A percentile compares a stretch with the other conserved stretches of the same genome.
Conservation (phyloP, 2,329 filamentous ascomycete species). For the Cladobotryum protrusum region DNA sequence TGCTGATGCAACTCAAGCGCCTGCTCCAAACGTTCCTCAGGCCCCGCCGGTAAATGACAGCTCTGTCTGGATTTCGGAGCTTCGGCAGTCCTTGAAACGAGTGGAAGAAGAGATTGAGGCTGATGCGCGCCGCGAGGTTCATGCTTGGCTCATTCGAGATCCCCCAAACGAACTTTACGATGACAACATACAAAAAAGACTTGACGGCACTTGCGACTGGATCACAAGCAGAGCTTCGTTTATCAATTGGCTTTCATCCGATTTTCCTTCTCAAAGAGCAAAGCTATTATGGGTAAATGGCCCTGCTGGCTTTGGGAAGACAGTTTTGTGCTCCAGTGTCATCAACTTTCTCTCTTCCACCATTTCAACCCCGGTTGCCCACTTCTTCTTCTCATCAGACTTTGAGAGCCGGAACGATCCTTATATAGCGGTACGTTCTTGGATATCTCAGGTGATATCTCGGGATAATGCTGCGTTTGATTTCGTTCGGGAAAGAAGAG, state of each 20-base stretch:
- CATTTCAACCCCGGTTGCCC: slow-evolving; percentile 5
- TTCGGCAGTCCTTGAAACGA: neutral
- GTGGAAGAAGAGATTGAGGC: slow-evolving; percentile 1
- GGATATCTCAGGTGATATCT: slow-evolving; percentile 21
- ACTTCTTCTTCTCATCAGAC: slow-evolving; percentile 30
- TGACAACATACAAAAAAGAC: slow-evolving; percentile 14
- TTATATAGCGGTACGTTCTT: slow-evolving; percentile 23
- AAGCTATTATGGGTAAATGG: slow-evolving; percentile 28
- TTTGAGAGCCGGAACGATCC: slow-evolving; percentile 19
- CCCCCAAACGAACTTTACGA: slow-evolving; percentile 15
- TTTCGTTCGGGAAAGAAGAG: neutral
- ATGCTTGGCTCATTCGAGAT: slow-evolving; percentile 13
- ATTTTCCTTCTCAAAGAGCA: neutral
- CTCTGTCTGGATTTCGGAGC: neutral
- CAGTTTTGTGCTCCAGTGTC: slow-evolving; percentile 24
- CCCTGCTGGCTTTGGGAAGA: slow-evolving; percentile 27
- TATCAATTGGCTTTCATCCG: slow-evolving; percentile 16
- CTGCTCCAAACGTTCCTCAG: neutral
- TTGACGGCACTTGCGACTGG: slow-evolving; percentile 23
- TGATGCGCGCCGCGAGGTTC: slow-evolving; percentile 10
- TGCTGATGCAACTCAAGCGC: too few relatives aligned
- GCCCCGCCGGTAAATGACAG: neutral
- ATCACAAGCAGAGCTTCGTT: slow-evolving; percentile 16
- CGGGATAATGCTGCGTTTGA: slow-evolving; percentile 13
- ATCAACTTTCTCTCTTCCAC: slow-evolving; percentile 16